Conservation (phyloP, 208 protist species). For the Acanthamoeba triangularis region DNA sequence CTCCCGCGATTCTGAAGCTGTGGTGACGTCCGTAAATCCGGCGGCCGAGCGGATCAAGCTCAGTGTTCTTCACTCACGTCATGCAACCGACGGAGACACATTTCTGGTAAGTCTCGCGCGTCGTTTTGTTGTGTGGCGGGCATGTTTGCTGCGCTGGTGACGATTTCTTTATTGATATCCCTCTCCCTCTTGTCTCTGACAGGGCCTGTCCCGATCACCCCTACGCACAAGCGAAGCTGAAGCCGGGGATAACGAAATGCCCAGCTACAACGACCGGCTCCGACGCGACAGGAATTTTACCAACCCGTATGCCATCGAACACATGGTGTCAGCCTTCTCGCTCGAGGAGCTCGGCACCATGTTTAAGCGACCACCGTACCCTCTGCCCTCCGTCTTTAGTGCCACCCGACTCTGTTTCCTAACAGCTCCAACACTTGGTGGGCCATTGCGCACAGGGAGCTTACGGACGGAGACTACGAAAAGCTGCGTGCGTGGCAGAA, state of each 20-base stretch:
- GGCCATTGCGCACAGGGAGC: not conserved
- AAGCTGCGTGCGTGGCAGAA: slow-evolving; percentile 75
- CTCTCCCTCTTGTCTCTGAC: not conserved
- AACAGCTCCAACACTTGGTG: no score
- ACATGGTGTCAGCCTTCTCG: slow-evolving; percentile 38
- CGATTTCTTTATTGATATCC: not conserved
- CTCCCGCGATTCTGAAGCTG: not conserved
- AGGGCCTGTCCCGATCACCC: slow-evolving; percentile 21
- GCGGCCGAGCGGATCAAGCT: slow-evolving; percentile 42
- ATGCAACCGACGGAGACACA: not conserved
- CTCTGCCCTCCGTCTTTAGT: not conserved
- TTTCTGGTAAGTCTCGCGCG: not conserved
- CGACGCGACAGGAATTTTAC: slow-evolving; percentile 32
- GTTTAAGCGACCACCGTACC: slow-evolving; percentile 54
- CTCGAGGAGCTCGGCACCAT: slow-evolving; percentile 58
- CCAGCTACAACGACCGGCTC: slow-evolving; percentile 31
- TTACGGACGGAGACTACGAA: slow-evolving; percentile 49
- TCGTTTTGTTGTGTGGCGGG: not conserved
- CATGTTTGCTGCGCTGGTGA: not conserved
- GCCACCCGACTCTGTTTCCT: not conserved
- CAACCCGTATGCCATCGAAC: slow-evolving; percentile 46
- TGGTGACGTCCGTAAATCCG: slow-evolving; percentile 1
- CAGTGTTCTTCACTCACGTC: not conserved
- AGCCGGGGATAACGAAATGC: not conserved
- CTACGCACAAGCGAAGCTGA: not conserved